These are phyloP conservation scores for Colletotrichum neosansevieriae DNA, from an alignment of 2,329 filamentous ascomycete species.

Conservation along the genomic window DNA sequence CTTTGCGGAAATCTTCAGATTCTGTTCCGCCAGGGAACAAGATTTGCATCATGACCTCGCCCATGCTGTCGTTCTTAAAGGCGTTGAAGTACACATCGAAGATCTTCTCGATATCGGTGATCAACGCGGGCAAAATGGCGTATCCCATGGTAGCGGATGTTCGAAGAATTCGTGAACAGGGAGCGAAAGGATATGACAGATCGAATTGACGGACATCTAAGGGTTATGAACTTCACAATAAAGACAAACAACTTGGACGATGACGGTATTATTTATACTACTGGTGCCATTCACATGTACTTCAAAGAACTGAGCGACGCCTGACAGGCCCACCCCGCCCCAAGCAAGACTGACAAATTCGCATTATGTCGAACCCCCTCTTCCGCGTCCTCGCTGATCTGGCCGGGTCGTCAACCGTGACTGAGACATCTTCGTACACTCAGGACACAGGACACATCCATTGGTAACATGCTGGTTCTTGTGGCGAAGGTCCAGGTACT, in stretches of 20 bases:
- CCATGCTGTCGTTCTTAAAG: conserved; percentile 54
- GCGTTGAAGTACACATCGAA: conserved; percentile 62
- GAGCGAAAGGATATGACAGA: neutral
- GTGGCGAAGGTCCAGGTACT: neutral
- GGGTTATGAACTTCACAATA: neutral
- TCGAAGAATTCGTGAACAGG: neutral
- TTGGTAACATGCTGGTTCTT: neutral
- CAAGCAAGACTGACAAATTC: neutral
- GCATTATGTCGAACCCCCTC: neutral
- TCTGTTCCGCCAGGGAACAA: conserved; percentile 54
- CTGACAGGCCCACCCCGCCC: conserved; percentile 1
- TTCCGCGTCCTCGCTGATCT: conserved; percentile 3
- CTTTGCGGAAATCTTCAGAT: conserved; percentile 54
- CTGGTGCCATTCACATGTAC: neutral
- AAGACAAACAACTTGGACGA: neutral
- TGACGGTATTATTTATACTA: too few species aligned
- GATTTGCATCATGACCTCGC: conserved; percentile 55
- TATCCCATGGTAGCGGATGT: conserved; percentile 49
- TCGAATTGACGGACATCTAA: neutral
- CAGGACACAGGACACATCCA: neutral
- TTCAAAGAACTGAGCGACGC: neutral
- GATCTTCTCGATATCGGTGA: conserved; percentile 58
- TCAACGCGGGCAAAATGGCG: conserved; percentile 58
- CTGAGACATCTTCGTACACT: neutral
- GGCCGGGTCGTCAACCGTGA: neutral